Conservation (phyloP, 768 basidiomycete species). For the Lactarius akahatsu region DNA sequence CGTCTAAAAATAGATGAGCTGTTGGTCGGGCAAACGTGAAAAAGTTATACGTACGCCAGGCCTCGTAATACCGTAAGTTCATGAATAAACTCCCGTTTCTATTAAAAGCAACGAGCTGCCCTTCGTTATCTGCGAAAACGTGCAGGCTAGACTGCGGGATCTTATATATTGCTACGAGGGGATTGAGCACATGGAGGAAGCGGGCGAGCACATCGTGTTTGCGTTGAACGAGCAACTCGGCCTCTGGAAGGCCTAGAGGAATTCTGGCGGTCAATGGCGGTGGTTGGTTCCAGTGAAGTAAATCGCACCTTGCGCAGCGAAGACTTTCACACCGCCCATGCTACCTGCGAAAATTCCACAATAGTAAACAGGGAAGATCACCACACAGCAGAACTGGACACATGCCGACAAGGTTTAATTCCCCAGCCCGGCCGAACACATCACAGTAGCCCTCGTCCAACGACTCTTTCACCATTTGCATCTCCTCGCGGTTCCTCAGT, state of each 20-base stretch:
- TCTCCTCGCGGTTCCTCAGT: slow-evolving; percentile 61
- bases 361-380: background rate
- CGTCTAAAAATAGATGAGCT: slow-evolving; percentile 49
- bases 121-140: slow-evolving; percentile 80
- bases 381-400: slow-evolving; percentile 5
- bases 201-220: slow-evolving; percentile 63
- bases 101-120: slow-evolving; percentile 92
- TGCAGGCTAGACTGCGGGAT: slow-evolving; percentile 74
- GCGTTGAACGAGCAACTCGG: slow-evolving; percentile 46
- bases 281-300: background rate
- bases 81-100: slow-evolving; percentile 83
- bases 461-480: slow-evolving; percentile 72
- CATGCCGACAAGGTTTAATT: slow-evolving; percentile 63
- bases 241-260: slow-evolving; percentile 55
- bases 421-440: slow-evolving; percentile 59
- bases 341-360: slow-evolving; percentile 3
- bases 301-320: slow-evolving; percentile 21
- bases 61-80: slow-evolving; percentile 81
- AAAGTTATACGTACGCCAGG: slow-evolving; percentile 72
- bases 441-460: slow-evolving; percentile 85
- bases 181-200: slow-evolving; percentile 68
- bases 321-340: slow-evolving; percentile 11
- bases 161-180: slow-evolving; percentile 68
- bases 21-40: background rate
- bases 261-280: background rate